Evolutionary conservation across 2,329 filamentous ascomycete species (phyloP).

Genomic region (Aureobasidium zeae): DNA sequence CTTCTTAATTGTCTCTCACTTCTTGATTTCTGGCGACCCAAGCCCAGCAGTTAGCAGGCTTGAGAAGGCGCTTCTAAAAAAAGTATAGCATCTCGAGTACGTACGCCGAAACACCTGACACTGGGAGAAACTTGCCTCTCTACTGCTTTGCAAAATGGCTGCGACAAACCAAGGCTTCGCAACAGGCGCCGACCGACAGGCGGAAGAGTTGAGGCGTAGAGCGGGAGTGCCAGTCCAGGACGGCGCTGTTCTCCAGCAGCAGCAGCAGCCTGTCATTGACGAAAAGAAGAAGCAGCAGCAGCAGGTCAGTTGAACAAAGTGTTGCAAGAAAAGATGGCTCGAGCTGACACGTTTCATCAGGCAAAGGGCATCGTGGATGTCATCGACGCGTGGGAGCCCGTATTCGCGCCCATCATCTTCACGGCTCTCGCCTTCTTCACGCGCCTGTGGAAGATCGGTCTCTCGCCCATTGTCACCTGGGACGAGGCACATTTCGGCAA

Average conservation of each 20-base stretch:
- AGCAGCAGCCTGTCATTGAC: slow-evolving; percentile 9
- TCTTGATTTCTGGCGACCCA: slow-evolving; percentile 2
- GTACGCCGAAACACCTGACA: background rate
- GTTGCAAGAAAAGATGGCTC: too few relatives aligned
- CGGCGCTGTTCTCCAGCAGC: slow-evolving; percentile 12
- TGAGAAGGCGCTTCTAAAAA: slow-evolving; percentile 11
- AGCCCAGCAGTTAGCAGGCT: slow-evolving; percentile 9
- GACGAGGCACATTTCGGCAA: slow-evolving; percentile 84
- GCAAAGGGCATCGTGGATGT: slow-evolving; percentile 50
- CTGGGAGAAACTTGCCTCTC: background rate
- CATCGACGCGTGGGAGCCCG: slow-evolving; percentile 53
- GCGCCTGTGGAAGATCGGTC: slow-evolving; percentile 57
- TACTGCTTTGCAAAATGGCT: slow-evolving; percentile 5
- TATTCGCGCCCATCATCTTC: slow-evolving; percentile 55
- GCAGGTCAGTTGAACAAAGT: background rate
- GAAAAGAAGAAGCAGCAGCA: slow-evolving; percentile 16
- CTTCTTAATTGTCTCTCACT: background rate
- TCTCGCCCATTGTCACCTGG: slow-evolving; percentile 65
- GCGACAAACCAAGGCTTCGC: slow-evolving; percentile 10
- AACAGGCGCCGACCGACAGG: slow-evolving; percentile 11
- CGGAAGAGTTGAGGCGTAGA: slow-evolving; percentile 6
- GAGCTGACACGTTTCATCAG: slow-evolving; percentile 19
- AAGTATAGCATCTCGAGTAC: background rate
- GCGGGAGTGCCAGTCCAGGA: slow-evolving; percentile 7
- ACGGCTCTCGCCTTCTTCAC: slow-evolving; percentile 57